Conservation (phyloP, 176 grass and related monocot species). For the Metroxylon sagu region DNA sequence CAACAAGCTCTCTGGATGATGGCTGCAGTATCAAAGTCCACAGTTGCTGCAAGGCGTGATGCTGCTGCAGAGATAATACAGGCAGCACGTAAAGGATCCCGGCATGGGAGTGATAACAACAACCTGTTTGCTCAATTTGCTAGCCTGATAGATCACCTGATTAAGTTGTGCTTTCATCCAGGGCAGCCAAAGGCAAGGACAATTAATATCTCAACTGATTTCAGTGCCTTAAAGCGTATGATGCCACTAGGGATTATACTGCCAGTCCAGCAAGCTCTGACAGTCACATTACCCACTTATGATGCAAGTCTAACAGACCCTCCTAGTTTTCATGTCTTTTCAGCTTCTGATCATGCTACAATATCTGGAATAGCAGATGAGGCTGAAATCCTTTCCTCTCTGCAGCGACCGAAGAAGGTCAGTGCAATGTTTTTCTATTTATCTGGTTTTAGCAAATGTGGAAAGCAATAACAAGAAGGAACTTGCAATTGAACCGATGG, state of each 20-base stretch:
- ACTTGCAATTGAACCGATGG: not conserved
- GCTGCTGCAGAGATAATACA: slow-evolving; percentile 84
- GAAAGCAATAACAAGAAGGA: not conserved
- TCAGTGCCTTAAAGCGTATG: slow-evolving; percentile 98
- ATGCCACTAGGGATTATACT: slow-evolving; percentile 96
- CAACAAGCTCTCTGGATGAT: slow-evolving; percentile 99
- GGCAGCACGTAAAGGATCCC: slow-evolving; percentile 57
- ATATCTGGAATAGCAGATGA: slow-evolving; percentile 89
- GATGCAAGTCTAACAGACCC: slow-evolving; percentile 50
- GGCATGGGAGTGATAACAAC: slow-evolving; percentile 41
- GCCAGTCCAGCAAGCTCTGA: slow-evolving; percentile 89
- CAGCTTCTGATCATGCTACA: slow-evolving; percentile 72
- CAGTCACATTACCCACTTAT: slow-evolving; percentile 80
- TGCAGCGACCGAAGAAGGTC: slow-evolving; percentile 98
- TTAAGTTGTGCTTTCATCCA: slow-evolving; percentile 87
- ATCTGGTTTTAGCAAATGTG: not conserved
- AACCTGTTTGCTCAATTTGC: slow-evolving; percentile 72
- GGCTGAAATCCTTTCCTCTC: slow-evolving; percentile 90
- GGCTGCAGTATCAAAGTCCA: slow-evolving; percentile 93
- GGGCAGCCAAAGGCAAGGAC: slow-evolving; percentile 62
- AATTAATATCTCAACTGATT: slow-evolving; percentile 87
- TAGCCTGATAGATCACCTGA: slow-evolving; percentile 73
- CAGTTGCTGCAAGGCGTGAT: slow-evolving; percentile 64
- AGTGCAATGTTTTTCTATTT: slow-evolving; percentile 6
- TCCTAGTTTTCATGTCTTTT: slow-evolving; percentile 71